Conservation (phyloP, 2,329 filamentous ascomycete genomes). For the Geosmithia flava region DNA sequence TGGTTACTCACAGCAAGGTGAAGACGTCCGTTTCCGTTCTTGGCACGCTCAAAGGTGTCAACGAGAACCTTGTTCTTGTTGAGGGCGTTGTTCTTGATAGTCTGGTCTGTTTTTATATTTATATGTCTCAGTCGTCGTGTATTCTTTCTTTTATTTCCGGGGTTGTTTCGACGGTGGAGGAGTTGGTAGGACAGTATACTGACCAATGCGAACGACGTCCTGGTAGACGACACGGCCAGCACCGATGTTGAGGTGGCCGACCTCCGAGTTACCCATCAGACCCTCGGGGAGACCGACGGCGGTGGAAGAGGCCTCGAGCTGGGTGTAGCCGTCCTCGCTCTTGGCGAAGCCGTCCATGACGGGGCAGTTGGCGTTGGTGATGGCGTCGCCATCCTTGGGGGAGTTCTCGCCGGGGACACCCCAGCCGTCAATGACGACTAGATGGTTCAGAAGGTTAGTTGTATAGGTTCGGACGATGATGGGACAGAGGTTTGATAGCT, state of each 20-base stretch:
- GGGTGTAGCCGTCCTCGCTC: conserved; percentile 72
- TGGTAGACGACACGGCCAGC: conserved; percentile 98
- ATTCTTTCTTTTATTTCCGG: not conserved
- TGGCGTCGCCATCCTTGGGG: conserved; percentile 84
- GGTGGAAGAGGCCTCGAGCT: conserved; percentile 90
- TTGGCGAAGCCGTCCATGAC: conserved; percentile 88
- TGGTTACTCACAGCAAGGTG: conserved; percentile 50
- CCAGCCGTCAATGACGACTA: conserved; percentile 99
- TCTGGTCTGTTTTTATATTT: conserved; percentile 44
- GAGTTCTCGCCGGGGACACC: conserved; percentile 73
- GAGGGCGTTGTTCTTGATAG: conserved; percentile 75
- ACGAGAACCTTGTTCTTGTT: conserved; percentile 66
- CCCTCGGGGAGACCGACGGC: conserved; percentile 94
- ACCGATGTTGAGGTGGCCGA: conserved; percentile 97
- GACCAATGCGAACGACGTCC: conserved; percentile 77
- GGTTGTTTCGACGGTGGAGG: no score
- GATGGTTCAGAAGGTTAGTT: not conserved
- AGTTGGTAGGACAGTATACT: not conserved
- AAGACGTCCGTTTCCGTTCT: conserved; percentile 79
- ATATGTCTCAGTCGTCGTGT: not conserved
- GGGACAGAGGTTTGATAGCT: no score
- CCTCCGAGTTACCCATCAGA: conserved; percentile 97
- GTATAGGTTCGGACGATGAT: not conserved
- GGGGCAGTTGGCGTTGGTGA: conserved; percentile 84
- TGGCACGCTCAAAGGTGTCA: conserved; percentile 64